Conservation (phyloP, 1,139 yeast species). For the Blastobotrys indianensis region DNA sequence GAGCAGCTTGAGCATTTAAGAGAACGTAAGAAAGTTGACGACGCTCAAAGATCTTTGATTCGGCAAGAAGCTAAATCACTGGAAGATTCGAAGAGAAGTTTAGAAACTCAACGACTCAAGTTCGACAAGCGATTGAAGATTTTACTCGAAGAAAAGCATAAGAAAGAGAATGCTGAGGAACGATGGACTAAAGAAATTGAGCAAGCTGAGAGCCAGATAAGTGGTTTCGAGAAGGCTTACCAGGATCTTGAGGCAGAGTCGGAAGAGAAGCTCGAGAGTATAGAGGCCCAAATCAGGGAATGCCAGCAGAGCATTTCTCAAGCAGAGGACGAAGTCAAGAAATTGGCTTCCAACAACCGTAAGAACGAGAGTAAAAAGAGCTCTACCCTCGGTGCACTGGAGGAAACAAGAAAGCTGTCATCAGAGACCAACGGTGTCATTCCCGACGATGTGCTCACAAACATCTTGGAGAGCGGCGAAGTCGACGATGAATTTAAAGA, state of each 20-base stretch:
- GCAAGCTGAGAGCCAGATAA: constrained; percentile 15
- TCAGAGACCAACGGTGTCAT: constrained; percentile 25
- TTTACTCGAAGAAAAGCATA: constrained; percentile 22
- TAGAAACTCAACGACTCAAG: constrained; percentile 34
- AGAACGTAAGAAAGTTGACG: constrained; percentile 45
- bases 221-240: constrained; percentile 8
- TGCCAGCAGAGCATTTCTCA: constrained; percentile 28
- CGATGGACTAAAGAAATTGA: constrained; percentile 22
- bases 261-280: constrained; percentile 13
- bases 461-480: constrained; percentile 20
- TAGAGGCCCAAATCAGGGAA: constrained; percentile 15
- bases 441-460: constrained; percentile 21
- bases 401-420: constrained; percentile 18
- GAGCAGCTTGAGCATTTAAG: constrained; percentile 41
- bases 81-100: constrained; percentile 39
- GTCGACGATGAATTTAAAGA: constrained; percentile 20
- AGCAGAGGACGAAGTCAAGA: constrained; percentile 39
- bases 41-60: constrained; percentile 42
- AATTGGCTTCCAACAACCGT: constrained; percentile 20
- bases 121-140: constrained; percentile 26
- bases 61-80: constrained; percentile 45
- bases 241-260: constrained; percentile 15
- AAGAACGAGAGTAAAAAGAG: constrained; percentile 19
- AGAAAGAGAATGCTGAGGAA: constrained; percentile 17
- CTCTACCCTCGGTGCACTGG: constrained; percentile 20